Base-by-base conservation (phyloP, 2,329 filamentous ascomycete genomes). In the Sporothrix protearum region DNA sequence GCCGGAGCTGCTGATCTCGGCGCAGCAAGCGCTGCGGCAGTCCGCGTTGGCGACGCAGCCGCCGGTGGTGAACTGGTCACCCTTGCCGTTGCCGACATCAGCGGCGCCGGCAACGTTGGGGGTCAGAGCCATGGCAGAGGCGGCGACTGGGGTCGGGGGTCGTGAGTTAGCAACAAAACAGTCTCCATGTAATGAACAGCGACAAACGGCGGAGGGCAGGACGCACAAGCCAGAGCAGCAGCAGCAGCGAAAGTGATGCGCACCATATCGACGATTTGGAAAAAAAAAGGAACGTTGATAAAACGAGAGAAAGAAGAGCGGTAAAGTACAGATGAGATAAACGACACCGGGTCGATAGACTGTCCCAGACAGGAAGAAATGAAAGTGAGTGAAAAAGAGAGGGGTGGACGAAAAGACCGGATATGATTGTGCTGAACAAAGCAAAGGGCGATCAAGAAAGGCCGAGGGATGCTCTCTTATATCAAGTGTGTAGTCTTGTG, bases 21-120 rank as follows among this genome's bases (percentile, higher is more conserved):
- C 71, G 74, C 78, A 79, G 61, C 73, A 76, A 10, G 75, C 74
- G 16, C 74, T 75, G 66, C 69, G 64, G 75, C 78, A 80, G 73
- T 80, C 78, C 45, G 77, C 76, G 68, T 78, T 72, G 74, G 72
- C 74, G 67, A 79, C 77, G 45, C 78, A 80, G n/a, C 78, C 78
- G 66, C 78, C 78, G 10, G 78, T 80, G 75, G 77, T 79, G 75
- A 79, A 80, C 76, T 80, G 78, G 45, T 71, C 42, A 51, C 72
- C 76, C 39, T 77, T 72, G 39, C 77, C 78, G 64, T 72, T 71
- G 39, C 78, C 78, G 63, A 80, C 78, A 68, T 78, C 76, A 63
- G 72, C 74, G 45, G 78, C 77, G 12, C 78, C 78, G 8, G 77
- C 75, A 63, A 74, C 75, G 75, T 80, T 80, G 71, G 78, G 77